Conservation (phyloP, 169 alveolate species). For the Plasmodium coatneyi region DNA sequence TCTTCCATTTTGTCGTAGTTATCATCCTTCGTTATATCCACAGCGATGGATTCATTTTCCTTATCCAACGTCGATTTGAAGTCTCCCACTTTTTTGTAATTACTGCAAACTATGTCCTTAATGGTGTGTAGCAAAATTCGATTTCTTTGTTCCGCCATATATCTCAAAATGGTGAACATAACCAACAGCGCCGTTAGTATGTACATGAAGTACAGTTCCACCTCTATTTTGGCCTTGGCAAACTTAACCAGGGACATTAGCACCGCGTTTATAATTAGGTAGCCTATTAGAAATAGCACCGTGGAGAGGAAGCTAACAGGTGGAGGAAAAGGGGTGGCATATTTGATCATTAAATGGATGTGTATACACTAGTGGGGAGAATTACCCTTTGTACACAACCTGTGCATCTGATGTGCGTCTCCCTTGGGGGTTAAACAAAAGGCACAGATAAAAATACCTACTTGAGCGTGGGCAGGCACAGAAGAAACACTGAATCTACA, state of each 20-base stretch:
- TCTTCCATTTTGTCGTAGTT: conserved; percentile 26
- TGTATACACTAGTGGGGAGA: neutral
- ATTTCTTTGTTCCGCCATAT: conserved; percentile 34
- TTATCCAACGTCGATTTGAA: neutral
- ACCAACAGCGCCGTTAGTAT: conserved; percentile 29
- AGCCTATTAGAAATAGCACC: conserved; percentile 7
- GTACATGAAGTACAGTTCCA: conserved; percentile 27
- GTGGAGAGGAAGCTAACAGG: conserved; percentile 15
- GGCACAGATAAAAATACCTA: neutral
- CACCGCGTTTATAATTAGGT: conserved; percentile 3
- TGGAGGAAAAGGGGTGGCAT: neutral
- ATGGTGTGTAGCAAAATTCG: conserved; percentile 15
- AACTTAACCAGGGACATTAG: conserved; percentile 3
- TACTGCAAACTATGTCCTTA: conserved; percentile 35
- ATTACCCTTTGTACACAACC: neutral
- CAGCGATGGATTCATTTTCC: conserved; percentile 54
- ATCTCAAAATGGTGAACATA: conserved; percentile 48
- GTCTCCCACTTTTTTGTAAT: neutral
- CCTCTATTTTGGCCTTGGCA: neutral
- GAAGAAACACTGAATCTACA: conserved; percentile 55
- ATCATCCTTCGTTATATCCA: conserved; percentile 22
- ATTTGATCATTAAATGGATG: neutral
- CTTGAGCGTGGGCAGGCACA: conserved; percentile 62
- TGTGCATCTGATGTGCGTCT: neutral
- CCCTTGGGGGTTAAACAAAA: neutral